Percentiles rank a stretch among this genome's conserved stretches.
Conservation (phyloP, 306 rosid genomes). For the Potentilla sterilis region DNA sequence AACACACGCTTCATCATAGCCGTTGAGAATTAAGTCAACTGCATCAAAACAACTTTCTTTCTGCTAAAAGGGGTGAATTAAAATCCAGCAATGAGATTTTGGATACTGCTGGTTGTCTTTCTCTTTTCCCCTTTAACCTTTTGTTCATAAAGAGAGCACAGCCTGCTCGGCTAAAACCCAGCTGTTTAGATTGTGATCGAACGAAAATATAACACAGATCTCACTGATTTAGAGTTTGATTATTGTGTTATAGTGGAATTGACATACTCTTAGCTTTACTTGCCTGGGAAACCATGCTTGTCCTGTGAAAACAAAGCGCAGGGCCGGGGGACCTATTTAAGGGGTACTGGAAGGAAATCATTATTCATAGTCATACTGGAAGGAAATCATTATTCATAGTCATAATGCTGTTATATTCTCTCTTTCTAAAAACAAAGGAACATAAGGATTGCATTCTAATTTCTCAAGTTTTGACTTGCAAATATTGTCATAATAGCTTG, state of each 20-base stretch:
- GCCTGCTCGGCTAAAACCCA: constrained; percentile 15
- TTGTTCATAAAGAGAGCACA: constrained; percentile 11
- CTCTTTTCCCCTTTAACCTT: constrained; percentile 11
- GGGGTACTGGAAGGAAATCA: constrained; percentile 43
- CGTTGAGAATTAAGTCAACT: constrained; percentile 55
- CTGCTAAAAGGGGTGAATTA: constrained; percentile 19
- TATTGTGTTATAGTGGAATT: constrained; percentile 25
- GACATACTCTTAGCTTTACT: constrained; percentile 14
- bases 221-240: constrained; percentile 26
- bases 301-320: constrained; percentile 26
- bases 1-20: constrained; percentile 61
- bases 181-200: constrained; percentile 23
- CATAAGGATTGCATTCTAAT: constrained; percentile 26
- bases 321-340: constrained; percentile 29
- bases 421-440: constrained; percentile 33
- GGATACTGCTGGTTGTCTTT: constrained; percentile 12
- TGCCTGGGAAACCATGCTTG: constrained; percentile 34
- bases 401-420: constrained; percentile 29
- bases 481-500: neutral
- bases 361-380: constrained; percentile 26
- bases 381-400: constrained; percentile 39
- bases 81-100: constrained; percentile 33
- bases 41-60: constrained; percentile 16
- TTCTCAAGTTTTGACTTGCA: constrained; percentile 24
- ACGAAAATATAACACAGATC: constrained; percentile 25